A percentile compares a stretch with the other conserved stretches of the same genome.
Evolutionary conservation across 75 land plant species (phyloP).

Genomic region (Azolla pinnata): DNA sequence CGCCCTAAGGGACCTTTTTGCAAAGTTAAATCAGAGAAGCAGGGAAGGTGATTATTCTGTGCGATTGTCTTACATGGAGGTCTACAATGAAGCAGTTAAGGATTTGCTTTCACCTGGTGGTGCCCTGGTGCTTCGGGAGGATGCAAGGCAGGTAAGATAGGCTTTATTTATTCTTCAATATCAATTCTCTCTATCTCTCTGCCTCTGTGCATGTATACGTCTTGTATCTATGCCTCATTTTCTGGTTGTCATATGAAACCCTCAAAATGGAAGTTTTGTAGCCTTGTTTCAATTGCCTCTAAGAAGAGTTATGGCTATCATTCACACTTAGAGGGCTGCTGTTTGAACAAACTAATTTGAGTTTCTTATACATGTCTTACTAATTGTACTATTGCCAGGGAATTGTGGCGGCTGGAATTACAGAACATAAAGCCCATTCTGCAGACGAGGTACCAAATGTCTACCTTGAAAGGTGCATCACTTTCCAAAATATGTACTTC

Average conservation of each 20-base stretch:
- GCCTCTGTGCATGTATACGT: background rate
- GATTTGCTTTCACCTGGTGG: conserved; percentile 25
- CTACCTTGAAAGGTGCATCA: background rate
- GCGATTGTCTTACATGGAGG: conserved; percentile 16
- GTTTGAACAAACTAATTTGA: background rate
- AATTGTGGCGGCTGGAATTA: conserved; percentile 15
- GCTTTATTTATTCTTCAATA: no score
- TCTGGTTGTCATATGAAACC: background rate
- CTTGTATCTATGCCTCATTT: background rate
- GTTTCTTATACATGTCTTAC: background rate
- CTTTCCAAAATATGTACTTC: background rate
- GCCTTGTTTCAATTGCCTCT: no score
- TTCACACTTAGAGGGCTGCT: background rate
- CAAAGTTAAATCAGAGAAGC: conserved; percentile 11
- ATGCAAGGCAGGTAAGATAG: conserved; percentile 20
- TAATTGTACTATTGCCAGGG: conserved; percentile 17
- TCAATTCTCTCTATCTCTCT: no score
- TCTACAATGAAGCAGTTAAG: conserved; percentile 22
- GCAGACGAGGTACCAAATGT: conserved; percentile 14
- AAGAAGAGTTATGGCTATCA: background rate
- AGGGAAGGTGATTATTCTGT: conserved; percentile 10
- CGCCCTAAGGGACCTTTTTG: conserved; percentile 18
- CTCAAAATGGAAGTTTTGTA: background rate
- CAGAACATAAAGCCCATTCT: conserved; percentile 10
- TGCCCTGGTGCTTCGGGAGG: conserved; percentile 14